Evolutionary conservation across 805 yeast species (phyloP).

Genomic region (Jamesozyma lodderae): DNA sequence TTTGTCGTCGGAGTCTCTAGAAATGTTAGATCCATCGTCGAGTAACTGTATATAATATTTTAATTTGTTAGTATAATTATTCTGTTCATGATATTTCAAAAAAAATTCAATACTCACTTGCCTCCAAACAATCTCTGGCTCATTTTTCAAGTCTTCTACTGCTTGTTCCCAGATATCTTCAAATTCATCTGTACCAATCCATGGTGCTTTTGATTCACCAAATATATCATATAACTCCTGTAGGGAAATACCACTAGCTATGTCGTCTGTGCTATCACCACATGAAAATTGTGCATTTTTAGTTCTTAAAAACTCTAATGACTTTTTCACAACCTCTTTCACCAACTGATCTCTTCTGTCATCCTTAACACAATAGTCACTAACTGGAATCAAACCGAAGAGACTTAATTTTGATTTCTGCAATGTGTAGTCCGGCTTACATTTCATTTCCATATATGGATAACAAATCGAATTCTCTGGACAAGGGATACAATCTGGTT

Average conservation of each 20-base stretch:
- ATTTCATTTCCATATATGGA: slow-evolving; percentile 47
- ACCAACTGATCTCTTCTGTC: slow-evolving; percentile 59
- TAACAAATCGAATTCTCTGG: slow-evolving; percentile 76
- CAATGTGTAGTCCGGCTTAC: slow-evolving; percentile 60
- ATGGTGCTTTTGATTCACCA: slow-evolving; percentile 29
- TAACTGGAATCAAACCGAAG: slow-evolving; percentile 49
- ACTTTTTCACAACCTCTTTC: slow-evolving; percentile 54
- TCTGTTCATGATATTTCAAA: slow-evolving; percentile 1
- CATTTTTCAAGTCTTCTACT: slow-evolving; percentile 48
- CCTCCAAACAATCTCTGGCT: slow-evolving; percentile 72
- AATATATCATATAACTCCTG: slow-evolving; percentile 47
- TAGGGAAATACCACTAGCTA: slow-evolving; percentile 42
- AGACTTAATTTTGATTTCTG: slow-evolving; percentile 28
- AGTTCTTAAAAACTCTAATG: slow-evolving; percentile 55
- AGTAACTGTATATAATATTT: slow-evolving; percentile 16
- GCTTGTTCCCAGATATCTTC: slow-evolving; percentile 67
- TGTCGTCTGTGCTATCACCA: slow-evolving; percentile 41
- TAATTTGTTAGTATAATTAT: slow-evolving; percentile 14
- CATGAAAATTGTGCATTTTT: slow-evolving; percentile 58
- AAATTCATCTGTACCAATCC: slow-evolving; percentile 42
- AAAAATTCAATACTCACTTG: slow-evolving; percentile 39
- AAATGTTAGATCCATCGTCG: slow-evolving; percentile 31
- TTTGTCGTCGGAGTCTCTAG: slow-evolving; percentile 28
- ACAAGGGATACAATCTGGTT: slow-evolving; percentile 65
- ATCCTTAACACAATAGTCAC: slow-evolving; percentile 67